Evolutionary conservation across 2,329 filamentous ascomycete species (phyloP), one percentile per base, ranked within the genome.

Genomic region (Ceratocystis papillata): DNA sequence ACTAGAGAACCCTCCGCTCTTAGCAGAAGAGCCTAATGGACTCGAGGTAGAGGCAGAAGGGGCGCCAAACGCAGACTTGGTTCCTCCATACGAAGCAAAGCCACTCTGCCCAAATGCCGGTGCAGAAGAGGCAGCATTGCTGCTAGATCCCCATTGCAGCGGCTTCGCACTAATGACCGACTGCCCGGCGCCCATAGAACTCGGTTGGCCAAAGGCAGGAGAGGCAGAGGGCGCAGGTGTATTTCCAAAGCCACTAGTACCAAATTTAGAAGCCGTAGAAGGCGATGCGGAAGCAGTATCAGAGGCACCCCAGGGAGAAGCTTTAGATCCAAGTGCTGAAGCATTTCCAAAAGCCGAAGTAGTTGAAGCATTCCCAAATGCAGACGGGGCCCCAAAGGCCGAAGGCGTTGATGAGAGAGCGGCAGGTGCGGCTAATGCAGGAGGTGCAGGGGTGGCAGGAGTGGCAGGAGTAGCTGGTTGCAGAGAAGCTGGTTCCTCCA

Each of bases 51-150:
- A 68, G 17, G 73, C 68, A 17, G 70, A 71, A 63, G 69, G 71
- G 5, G 65, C 25, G 1, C 65, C 66, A 66, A 69, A 69, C 2
- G 65, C 48, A 15, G 65, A 62, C 28, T 68, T 64, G 12, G 33
- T 50, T 37, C 83, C 82, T 15, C 79, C 77, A 6, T 79, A 73
- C 71, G 85, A 81, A 1, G 83, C 83, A 73, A 86, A 86, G 1
- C 64, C 76, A 67, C 73, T 70, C 70, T 69, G 72, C 53, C 77
- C 73, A 69, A 78, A 73, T 15, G 72, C 70, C n/a, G 73, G 69
- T 10, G 71, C 64, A 12, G 74, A 72, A 66, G 76, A 70, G 66
- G 74, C 69, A 59, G 71, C 65, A 3, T 72, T 55, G 41, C 46
- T 62, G 28, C 60, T 68, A 0, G 59, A 10, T 28, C 17, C 50